A percentile compares a stretch with the other conserved stretches of the same genome.
phyloP scores from a whole-genome alignment of 1,139 yeast species.

The Yamadazyma taylorii region DNA sequence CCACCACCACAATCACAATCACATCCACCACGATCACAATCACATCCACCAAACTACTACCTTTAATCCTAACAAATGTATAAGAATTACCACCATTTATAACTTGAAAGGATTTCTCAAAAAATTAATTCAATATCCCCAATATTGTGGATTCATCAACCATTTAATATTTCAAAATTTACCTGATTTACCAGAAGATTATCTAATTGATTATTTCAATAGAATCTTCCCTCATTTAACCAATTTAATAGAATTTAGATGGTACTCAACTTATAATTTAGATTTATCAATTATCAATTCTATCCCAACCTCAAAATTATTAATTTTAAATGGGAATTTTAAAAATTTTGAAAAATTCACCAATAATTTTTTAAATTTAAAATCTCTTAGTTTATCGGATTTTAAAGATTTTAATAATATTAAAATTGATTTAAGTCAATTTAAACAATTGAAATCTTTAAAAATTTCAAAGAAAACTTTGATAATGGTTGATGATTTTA shows the following conservation, averaged over 20 bases:
- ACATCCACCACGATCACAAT: too few species aligned
- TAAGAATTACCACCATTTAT: conserved; percentile 19
- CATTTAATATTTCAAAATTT: conserved; percentile 18
- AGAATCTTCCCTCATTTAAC: conserved; percentile 20
- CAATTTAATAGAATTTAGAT: conserved; percentile 22
- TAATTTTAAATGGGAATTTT: conserved; percentile 22
- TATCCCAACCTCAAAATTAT: conserved; percentile 15
- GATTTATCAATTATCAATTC: conserved; percentile 15
- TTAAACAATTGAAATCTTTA: conserved; percentile 17
- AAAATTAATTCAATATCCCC: conserved; percentile 13
- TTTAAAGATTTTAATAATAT: conserved; percentile 17
- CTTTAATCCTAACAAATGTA: conserved; percentile 4
- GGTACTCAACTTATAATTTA: conserved; percentile 22
- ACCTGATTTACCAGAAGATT: conserved; percentile 32
- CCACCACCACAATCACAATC: too few species aligned
- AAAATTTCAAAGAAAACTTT: conserved; percentile 18
- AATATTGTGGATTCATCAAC: conserved; percentile 17
- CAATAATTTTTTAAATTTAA: conserved; percentile 12
- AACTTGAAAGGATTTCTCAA: conserved; percentile 24
- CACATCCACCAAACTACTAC: too few species aligned
- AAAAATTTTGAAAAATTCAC: conserved; percentile 16
- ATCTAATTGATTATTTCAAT: conserved; percentile 18
- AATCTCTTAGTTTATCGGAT: conserved; percentile 21
- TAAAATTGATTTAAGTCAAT: conserved; percentile 16
- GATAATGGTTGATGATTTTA: conserved; percentile 16